Conservation (phyloP, 2,329 filamentous ascomycete species). For the Talaromyces sp. region DNA sequence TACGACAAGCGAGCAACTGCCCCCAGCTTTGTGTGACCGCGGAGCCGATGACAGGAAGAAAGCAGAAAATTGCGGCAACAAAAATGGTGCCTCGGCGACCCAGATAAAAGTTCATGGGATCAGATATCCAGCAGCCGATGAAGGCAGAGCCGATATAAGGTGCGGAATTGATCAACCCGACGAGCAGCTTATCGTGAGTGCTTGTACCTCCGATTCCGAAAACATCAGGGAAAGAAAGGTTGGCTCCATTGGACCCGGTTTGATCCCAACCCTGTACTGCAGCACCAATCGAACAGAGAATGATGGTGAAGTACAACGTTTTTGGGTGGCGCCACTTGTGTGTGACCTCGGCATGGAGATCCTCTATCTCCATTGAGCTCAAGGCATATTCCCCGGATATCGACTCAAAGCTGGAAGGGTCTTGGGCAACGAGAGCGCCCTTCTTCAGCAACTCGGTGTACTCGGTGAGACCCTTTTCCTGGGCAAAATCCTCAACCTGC, state of each 20-base stretch:
- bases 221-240: constrained; percentile 48
- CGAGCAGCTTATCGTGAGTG: constrained; percentile 52
- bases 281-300: constrained; percentile 51
- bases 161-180: constrained; percentile 64
- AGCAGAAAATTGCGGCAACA: constrained; percentile 58
- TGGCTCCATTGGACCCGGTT: constrained; percentile 53
- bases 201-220: constrained; percentile 44
- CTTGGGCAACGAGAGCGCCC: constrained; percentile 50
- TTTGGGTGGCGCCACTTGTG: constrained; percentile 51
- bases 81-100: constrained; percentile 65
- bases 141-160: constrained; percentile 53
- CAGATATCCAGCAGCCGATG: constrained; percentile 64
- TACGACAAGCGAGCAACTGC: constrained; percentile 54
- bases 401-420: constrained; percentile 44
- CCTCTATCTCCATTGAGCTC: constrained; percentile 42
- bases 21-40: constrained; percentile 58
- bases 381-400: constrained; percentile 16
- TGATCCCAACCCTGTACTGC: constrained; percentile 55
- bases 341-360: constrained; percentile 43
- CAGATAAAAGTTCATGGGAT: constrained; percentile 57
- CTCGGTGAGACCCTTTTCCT: constrained; percentile 40
- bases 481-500: constrained; percentile 32
- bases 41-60: constrained; percentile 65
- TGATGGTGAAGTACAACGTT: constrained; percentile 49
- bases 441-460: constrained; percentile 43